Conservation (phyloP, 768 basidiomycete genomes). For the Boletus subparvulus region DNA sequence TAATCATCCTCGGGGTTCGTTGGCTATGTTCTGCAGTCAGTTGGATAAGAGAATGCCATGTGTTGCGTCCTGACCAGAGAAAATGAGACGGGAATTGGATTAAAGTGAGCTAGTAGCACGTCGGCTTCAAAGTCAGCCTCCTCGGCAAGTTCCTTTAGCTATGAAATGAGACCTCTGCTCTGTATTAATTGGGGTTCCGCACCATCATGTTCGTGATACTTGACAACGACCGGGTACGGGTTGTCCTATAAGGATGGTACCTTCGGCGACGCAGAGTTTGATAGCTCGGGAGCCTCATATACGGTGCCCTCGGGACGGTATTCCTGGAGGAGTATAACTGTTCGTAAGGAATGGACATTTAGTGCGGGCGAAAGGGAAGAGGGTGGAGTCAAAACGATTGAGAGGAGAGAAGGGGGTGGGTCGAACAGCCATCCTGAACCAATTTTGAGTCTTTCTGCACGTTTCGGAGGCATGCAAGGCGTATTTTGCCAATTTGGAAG, state of each 20-base stretch:
- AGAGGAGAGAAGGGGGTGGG: not conserved
- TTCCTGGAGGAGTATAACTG: conserved; percentile 8
- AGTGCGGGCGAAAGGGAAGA: not conserved
- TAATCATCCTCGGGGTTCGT: conserved; percentile 20
- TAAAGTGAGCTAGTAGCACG: not conserved
- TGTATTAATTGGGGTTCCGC: not conserved
- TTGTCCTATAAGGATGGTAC: conserved; percentile 22
- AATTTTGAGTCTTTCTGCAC: conserved; percentile 21
- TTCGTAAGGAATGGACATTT: conserved; percentile 25
- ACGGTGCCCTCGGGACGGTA: conserved; percentile 6
- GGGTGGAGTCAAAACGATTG: not conserved
- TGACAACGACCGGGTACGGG: not conserved
- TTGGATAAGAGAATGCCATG: not conserved
- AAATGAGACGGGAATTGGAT: conserved; percentile 5
- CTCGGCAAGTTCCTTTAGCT: conserved; percentile 13
- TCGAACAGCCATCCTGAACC: conserved; percentile 8
- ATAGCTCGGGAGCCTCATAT: conserved; percentile 26
- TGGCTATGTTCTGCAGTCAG: conserved; percentile 11
- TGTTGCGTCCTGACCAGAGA: conserved; percentile 14
- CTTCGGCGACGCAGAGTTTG: conserved; percentile 16
- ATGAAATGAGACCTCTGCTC: conserved; percentile 4
- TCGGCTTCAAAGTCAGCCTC: conserved; percentile 7
- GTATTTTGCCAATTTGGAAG: conserved; percentile 19
- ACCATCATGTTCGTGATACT: conserved; percentile 10
- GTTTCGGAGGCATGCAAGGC: conserved; percentile 27